phyloP scores from a whole-genome alignment of 306 rosid species.

The Erythrophleum fordii region DNA sequence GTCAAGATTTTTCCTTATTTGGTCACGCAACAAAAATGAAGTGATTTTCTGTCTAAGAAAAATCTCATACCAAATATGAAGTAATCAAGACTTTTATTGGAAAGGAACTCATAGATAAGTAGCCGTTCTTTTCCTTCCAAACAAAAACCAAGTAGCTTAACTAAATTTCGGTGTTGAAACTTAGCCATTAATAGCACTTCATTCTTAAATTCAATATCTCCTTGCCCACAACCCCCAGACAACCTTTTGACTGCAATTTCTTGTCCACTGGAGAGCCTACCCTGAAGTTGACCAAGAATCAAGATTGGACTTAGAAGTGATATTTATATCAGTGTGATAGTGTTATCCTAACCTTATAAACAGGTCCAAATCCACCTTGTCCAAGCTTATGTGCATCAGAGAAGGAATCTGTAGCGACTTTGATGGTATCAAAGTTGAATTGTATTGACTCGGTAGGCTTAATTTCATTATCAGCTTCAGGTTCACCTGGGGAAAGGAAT shows the following conservation, averaged over 20 bases:
- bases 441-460: neutral
- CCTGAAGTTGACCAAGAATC: neutral
- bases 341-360: conserved; percentile 45
- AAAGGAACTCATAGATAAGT: neutral
- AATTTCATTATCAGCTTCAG: neutral
- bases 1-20: neutral
- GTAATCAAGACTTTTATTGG: neutral
- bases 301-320: neutral
- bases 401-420: conserved; percentile 40
- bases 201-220: conserved; percentile 5
- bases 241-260: conserved; percentile 9
- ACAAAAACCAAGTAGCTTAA: neutral
- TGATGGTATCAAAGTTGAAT: conserved; percentile 35
- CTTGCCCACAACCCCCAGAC: neutral
- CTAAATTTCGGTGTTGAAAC: neutral
- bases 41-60: neutral
- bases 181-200: neutral
- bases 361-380: conserved; percentile 53
- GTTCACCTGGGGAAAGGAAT: neutral
- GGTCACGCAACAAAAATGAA: neutral
- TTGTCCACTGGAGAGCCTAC: conserved; percentile 7
- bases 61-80: neutral
- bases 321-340: neutral
- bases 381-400: conserved; percentile 47
- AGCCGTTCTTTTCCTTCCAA: neutral